These are phyloP conservation scores for Hortiboletus flavorubellus DNA, from an alignment of 768 basidiomycete genomes.

Conservation along the genomic window DNA sequence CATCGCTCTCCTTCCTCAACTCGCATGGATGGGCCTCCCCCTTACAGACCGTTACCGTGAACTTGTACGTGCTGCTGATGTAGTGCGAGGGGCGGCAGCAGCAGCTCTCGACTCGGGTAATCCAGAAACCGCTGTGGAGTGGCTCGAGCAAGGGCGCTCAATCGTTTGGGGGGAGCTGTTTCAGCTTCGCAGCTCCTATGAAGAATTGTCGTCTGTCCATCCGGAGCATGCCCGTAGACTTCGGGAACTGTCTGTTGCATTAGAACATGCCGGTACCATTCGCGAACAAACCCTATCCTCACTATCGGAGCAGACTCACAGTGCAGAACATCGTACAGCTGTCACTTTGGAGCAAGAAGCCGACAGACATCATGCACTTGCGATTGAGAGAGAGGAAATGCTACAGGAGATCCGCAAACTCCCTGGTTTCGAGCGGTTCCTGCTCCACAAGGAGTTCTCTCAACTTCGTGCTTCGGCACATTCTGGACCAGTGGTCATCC, in stretches of 20 bases:
- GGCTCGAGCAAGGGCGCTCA: constrained; percentile 19
- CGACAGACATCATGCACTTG: constrained; percentile 1
- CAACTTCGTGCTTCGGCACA: neutral
- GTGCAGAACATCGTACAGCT: too few relatives aligned
- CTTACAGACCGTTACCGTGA: neutral
- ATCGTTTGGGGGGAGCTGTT: constrained; percentile 13
- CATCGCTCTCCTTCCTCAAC: constrained; percentile 21
- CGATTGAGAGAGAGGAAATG: constrained; percentile 2
- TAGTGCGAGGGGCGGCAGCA: constrained; percentile 7
- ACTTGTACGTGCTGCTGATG: neutral
- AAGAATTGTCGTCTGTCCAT: too few relatives aligned
- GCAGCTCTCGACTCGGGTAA: neutral
- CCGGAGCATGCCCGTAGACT: too few relatives aligned
- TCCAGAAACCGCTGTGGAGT: constrained; percentile 9
- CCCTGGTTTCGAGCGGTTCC: constrained; percentile 5
- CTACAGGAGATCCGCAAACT: neutral
- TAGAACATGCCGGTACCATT: neutral
- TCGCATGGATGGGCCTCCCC: constrained; percentile 2
- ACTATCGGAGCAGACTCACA: neutral
- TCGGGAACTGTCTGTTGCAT: too few relatives aligned
- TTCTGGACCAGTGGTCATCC: neutral
- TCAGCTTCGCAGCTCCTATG: neutral
- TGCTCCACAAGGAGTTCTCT: constrained; percentile 2
- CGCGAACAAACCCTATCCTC: neutral
- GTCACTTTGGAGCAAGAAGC: constrained; percentile 1